Conservation (phyloP, 345 rosid species). For the Rhodamnia argentea region DNA sequence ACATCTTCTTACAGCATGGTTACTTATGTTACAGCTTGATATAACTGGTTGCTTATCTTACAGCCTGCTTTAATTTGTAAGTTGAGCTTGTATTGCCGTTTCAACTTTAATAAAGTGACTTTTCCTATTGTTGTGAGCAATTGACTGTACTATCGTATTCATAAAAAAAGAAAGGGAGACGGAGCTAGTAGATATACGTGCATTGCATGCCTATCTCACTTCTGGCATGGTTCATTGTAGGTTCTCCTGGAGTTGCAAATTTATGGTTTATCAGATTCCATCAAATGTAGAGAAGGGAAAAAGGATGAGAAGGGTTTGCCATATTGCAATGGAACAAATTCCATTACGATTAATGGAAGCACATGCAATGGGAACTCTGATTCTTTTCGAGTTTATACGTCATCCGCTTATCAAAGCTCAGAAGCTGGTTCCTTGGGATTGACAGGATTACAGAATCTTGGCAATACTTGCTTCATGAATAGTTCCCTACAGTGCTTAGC, state of each 20-base stretch:
- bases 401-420: conserved; percentile 43
- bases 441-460: conserved; percentile 95
- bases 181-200: not conserved
- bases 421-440: conserved; percentile 93
- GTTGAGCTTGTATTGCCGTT: not conserved
- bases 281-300: conserved; percentile 63
- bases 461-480: conserved; percentile 99
- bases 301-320: conserved; percentile 52
- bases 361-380: conserved; percentile 35
- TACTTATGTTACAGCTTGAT: not conserved
- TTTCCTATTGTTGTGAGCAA: not conserved
- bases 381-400: conserved; percentile 29
- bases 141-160: not conserved
- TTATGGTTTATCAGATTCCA: conserved; percentile 92
- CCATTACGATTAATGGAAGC: conserved; percentile 39
- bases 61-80: not conserved
- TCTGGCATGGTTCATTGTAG: conserved; percentile 29
- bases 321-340: conserved; percentile 32
- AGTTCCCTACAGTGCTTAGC: conserved; percentile 96
- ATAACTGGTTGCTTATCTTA: not conserved
- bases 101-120: not conserved
- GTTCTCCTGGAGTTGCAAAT: conserved; percentile 81
- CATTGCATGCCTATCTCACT: conserved; percentile 4
- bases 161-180: not conserved
- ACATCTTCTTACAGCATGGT: not conserved